phyloP scores from a whole-genome alignment of 192 early-diverging fungal genomes.

The Gigaspora rosea region DNA sequence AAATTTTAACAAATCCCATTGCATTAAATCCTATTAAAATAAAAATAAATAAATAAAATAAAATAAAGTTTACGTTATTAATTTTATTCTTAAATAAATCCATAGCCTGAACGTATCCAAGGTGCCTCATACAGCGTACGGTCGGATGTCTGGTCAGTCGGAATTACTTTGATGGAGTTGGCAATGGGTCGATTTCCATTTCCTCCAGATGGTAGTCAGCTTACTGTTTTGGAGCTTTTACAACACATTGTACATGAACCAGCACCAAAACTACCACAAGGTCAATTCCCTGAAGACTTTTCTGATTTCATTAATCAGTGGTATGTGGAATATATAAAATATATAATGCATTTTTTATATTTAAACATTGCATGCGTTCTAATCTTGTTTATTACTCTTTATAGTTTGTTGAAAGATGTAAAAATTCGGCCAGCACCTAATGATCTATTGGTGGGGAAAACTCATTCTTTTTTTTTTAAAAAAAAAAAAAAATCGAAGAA shows the following conservation, averaged over 20 bases:
- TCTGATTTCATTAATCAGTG: conserved; percentile 77
- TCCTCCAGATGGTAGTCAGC: conserved; percentile 63
- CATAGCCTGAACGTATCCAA: conserved; percentile 75
- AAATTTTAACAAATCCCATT: no score
- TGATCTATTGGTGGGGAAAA: conserved; percentile 57
- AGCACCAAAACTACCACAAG: conserved; percentile 73
- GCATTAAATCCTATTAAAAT: no score
- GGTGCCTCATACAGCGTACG: conserved; percentile 78
- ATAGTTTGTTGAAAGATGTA: conserved; percentile 59
- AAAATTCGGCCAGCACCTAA: conserved; percentile 63
- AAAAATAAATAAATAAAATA: no score
- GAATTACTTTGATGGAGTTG: conserved; percentile 81
- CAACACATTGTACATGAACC: conserved; percentile 91
- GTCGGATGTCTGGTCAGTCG: conserved; percentile 82
- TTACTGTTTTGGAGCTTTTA: conserved; percentile 90
- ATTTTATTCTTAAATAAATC: neutral
- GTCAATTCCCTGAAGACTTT: conserved; percentile 74
- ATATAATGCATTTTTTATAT: conserved; percentile 5
- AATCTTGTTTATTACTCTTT: neutral
- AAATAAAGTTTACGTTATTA: neutral
- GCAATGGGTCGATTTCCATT: conserved; percentile 75
- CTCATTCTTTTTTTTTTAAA: no score
- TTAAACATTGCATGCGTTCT: neutral
- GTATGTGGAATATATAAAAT: conserved; percentile 43
- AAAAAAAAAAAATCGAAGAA: no score